Evolutionary conservation across 768 basidiomycete genomes (phyloP).

Genomic region (Kwoniella newhampshirensis): DNA sequence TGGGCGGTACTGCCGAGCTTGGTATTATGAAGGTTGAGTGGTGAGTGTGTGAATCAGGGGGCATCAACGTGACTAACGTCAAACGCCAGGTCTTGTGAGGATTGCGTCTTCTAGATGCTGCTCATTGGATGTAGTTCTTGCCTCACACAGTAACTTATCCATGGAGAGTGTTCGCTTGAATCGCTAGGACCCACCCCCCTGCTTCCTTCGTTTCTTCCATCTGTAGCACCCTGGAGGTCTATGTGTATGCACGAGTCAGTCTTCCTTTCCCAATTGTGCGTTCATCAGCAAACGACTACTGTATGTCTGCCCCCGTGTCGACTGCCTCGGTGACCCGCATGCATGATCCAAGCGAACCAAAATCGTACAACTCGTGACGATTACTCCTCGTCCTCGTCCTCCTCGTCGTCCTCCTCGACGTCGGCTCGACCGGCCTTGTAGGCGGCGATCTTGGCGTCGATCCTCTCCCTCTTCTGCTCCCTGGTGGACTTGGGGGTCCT

Average conservation of each 20-base stretch:
- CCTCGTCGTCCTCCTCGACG: constrained; percentile 43
- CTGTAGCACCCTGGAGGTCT: too few species aligned
- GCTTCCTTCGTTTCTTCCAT: too few species aligned
- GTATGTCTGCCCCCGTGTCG: too few species aligned
- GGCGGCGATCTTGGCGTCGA: constrained; percentile 83
- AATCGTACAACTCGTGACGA: neutral
- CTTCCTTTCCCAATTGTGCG: too few species aligned
- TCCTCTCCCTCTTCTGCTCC: constrained; percentile 73
- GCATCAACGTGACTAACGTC: neutral
- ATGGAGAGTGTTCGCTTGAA: too few species aligned
- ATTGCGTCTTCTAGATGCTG: neutral
- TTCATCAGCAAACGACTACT: too few species aligned
- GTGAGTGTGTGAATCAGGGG: neutral
- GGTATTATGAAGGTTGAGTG: constrained; percentile 1
- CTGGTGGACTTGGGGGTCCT: constrained; percentile 67
- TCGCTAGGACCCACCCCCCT: too few species aligned
- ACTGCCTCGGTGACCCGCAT: too few species aligned
- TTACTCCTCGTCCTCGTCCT: constrained; percentile 36
- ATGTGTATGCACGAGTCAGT: too few species aligned
- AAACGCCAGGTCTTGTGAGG: neutral
- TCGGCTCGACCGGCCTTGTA: constrained; percentile 66
- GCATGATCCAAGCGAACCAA: too few species aligned
- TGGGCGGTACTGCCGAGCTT: constrained; percentile 1
- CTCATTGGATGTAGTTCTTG: too few species aligned
- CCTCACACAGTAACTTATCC: too few species aligned